Base-by-base conservation (phyloP, 2,329 filamentous ascomycete species). In the Fusarium sp. region DNA sequence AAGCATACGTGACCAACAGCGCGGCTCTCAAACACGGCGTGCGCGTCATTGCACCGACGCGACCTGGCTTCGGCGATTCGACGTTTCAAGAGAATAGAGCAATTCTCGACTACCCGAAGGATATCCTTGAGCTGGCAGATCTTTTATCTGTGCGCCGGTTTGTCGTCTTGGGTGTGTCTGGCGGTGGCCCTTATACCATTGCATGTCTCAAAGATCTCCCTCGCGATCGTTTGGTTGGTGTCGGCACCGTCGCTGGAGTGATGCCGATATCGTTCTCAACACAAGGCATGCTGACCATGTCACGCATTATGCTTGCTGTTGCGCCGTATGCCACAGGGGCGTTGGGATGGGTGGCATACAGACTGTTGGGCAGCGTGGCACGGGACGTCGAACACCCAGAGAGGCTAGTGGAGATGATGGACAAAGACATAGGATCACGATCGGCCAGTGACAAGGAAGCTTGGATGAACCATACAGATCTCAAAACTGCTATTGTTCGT, bases 241-340 rank as follows among this genome's bases (percentile, higher is more conserved):
- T 68, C 4, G 51, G 56, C 0, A 60, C 54, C 2, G 45, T 57
- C 8, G 65, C 65, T 4, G 56, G 65, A 2, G 20, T 65, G 0
- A 68, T 68, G 65, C 65, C 65, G 3, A 19, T 56, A 2, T 68
- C 56, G 4, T 62, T 68, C 17, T 55, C 56, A 1, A 68, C 65
- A 1, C 9, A 60, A 13, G 65, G 65, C 3, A 66, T 66, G 65
- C n/a, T 69, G 6, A 30, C 44, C 2, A 48, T 65, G 32, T 30
- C 55, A 1, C 51, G 65, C 4, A 6, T 68, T 2, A 53, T 68
- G 61, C 46, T 68, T 7, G 52, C 37, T 5, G 6, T 69, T 1
- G 65, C 65, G 1, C 65, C 61, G 0, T 58, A 55, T 14, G 48
- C 61, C 23, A 44, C 65, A 4, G 37, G 44, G 1, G 19, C 59